Evolutionary conservation across 352 stramenopile genomes (phyloP), one percentile per base, ranked within the genome.

Genomic region (Thraustochytrium striatum): DNA sequence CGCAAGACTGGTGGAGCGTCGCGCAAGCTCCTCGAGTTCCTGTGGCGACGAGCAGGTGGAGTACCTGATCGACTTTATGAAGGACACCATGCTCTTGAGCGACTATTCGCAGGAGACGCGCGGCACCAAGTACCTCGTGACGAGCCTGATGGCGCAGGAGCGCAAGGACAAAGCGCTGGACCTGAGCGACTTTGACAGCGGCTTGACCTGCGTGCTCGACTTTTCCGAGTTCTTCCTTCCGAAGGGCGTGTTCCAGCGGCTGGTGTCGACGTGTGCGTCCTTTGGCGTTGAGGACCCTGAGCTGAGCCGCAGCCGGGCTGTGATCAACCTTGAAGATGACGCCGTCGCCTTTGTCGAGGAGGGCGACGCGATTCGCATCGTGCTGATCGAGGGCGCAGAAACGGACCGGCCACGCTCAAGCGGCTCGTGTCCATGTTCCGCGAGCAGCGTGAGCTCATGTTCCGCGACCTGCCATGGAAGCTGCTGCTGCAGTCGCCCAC

Each of bases 21-120:
- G 21, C 39, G 57, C 2, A 21, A 57, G 38, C 33, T 80, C 13
- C 47, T 80, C 28, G 2, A 65, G 7, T 80, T 38, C 43, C 36
- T 80, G 21, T 78, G 70, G 70, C 11, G 70, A 38, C 38, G 70
- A 80, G 19, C 32, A 78, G 38, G 36, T 61, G 5, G 70, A 69
- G 13, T 80, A 58, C 43, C 47, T 80, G 0, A 57, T 80, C 38
- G 70, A 80, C n/a, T 59, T 80, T 21, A 80, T 80, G 70, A 70
- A 73, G 11, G 57, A 33, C 30, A 30, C 47, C 28, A 80, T 80
- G 55, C 70, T 80, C 5, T 39, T 80, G 5, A 80, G 70, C 36
- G 7, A 78, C 0, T 80, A 39, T 32, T n/a, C 19, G 1, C 79
- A 79, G n/a, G 16, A 58, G 13, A 38, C 19, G 7, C 13, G 79